These are phyloP conservation scores for Dictyostelium brefeldianum DNA, from an alignment of 78 protist species.

Conservation along the genomic window DNA sequence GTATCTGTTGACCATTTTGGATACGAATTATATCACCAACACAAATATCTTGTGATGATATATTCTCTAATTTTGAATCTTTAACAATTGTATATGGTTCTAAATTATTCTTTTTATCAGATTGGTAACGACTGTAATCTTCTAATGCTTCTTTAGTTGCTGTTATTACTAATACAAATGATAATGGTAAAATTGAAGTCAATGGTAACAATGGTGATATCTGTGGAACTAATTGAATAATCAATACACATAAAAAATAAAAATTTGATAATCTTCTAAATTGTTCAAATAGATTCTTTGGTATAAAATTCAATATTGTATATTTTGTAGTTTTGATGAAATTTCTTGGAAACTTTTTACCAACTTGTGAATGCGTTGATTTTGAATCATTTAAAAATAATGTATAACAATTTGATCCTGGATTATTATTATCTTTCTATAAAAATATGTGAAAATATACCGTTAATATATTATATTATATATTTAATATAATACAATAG, in stretches of 20 bases:
- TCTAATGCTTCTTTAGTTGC: conserved; percentile 86
- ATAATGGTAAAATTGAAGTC: conserved; percentile 88
- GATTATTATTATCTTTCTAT: background rate
- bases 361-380: conserved; percentile 36
- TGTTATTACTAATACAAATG: conserved; percentile 85
- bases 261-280: conserved; percentile 84
- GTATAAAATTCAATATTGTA: conserved; percentile 80
- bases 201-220: conserved; percentile 88
- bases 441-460: no score
- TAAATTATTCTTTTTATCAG: conserved; percentile 57
- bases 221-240: conserved; percentile 82
- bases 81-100: conserved; percentile 40
- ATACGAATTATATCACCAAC: conserved; percentile 84
- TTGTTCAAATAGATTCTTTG: conserved; percentile 86
- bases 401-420: conserved; percentile 56
- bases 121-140: conserved; percentile 76
- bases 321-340: conserved; percentile 85
- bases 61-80: conserved; percentile 38
- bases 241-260: conserved; percentile 90
- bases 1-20: conserved; percentile 71
- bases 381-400: conserved; percentile 68
- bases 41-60: conserved; percentile 49
- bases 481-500: no score
- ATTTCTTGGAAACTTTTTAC: conserved; percentile 68
- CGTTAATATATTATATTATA: no score